A percentile compares a stretch with the other conserved stretches of the same genome.
Evolutionary conservation across 306 rosid genomes (phyloP).

Genomic region (Amphicarpaea edgeworthii): DNA sequence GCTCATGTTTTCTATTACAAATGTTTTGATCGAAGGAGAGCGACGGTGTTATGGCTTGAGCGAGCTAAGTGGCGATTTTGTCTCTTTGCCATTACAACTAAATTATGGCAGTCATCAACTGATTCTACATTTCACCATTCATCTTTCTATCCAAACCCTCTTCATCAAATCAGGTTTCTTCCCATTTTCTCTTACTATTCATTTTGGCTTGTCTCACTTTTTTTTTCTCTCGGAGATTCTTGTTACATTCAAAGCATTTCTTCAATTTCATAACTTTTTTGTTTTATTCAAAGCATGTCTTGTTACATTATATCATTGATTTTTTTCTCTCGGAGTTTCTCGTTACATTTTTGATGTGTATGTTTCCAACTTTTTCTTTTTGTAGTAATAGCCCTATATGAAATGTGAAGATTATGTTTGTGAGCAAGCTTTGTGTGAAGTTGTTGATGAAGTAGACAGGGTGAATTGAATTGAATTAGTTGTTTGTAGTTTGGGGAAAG

Average conservation of each 20-base stretch:
- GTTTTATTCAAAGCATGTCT: background rate
- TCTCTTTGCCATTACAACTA: slow-evolving; percentile 50
- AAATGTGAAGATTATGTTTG: slow-evolving; percentile 41
- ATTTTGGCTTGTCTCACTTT: background rate
- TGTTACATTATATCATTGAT: background rate
- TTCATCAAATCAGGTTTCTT: slow-evolving; percentile 48
- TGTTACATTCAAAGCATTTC: slow-evolving; percentile 16
- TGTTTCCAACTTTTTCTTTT: background rate
- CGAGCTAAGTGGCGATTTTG: slow-evolving; percentile 54
- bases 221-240: background rate
- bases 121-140: slow-evolving; percentile 38
- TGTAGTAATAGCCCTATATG: slow-evolving; percentile 39
- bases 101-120: slow-evolving; percentile 18
- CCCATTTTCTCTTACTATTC: slow-evolving; percentile 12
- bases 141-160: slow-evolving; percentile 36
- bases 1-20: background rate
- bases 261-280: background rate
- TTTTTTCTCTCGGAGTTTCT: no score
- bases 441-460: slow-evolving; percentile 33
- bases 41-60: background rate
- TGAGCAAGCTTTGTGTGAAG: slow-evolving; percentile 22
- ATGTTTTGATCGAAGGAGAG: background rate
- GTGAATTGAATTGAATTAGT: slow-evolving; percentile 37
- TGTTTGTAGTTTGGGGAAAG: slow-evolving; percentile 30
- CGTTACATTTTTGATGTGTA: slow-evolving; percentile 3